Evolutionary conservation across 805 yeast species (phyloP).

Genomic region (Kazachstania taianensis): DNA sequence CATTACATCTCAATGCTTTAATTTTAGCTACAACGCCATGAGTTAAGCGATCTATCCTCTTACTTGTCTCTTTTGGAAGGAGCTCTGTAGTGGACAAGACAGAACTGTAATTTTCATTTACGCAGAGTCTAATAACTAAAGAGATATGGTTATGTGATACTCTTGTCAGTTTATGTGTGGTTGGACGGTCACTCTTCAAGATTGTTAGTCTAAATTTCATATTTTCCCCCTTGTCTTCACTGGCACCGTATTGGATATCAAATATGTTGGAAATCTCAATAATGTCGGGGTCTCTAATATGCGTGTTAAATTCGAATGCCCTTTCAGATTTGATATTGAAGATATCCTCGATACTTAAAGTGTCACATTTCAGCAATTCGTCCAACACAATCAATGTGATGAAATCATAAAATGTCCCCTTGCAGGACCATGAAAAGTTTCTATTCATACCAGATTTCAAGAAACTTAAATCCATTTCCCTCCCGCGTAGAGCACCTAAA

Average conservation of each 20-base stretch:
- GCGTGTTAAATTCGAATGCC: background rate
- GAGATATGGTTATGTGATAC: conserved; percentile 10
- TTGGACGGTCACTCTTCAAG: conserved; percentile 11
- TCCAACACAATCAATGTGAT: conserved; percentile 18
- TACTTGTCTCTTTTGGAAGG: conserved; percentile 8
- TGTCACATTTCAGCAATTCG: conserved; percentile 17
- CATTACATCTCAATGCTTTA: conserved; percentile 15
- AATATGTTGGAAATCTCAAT: conserved; percentile 17
- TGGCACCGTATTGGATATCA: conserved; percentile 11
- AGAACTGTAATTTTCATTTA: conserved; percentile 9
- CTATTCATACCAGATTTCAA: conserved; percentile 25
- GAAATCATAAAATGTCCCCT: conserved; percentile 18
- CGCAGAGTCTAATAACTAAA: conserved; percentile 13
- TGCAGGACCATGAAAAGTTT: conserved; percentile 25
- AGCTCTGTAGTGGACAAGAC: conserved; percentile 2
- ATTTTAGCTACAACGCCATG: conserved; percentile 12
- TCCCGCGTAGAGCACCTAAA: conserved; percentile 1
- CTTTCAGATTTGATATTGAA: conserved; percentile 18
- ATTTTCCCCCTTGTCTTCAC: conserved; percentile 4
- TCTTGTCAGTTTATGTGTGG: conserved; percentile 11
- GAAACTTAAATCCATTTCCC: conserved; percentile 13
- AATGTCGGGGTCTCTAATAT: conserved; percentile 11
- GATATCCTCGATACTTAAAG: conserved; percentile 15
- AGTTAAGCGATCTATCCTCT: conserved; percentile 17
- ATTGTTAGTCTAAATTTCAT: conserved; percentile 16